phyloP scores from a whole-genome alignment of 2,329 filamentous ascomycete species.

The Graphiopsis chlorocephala region DNA sequence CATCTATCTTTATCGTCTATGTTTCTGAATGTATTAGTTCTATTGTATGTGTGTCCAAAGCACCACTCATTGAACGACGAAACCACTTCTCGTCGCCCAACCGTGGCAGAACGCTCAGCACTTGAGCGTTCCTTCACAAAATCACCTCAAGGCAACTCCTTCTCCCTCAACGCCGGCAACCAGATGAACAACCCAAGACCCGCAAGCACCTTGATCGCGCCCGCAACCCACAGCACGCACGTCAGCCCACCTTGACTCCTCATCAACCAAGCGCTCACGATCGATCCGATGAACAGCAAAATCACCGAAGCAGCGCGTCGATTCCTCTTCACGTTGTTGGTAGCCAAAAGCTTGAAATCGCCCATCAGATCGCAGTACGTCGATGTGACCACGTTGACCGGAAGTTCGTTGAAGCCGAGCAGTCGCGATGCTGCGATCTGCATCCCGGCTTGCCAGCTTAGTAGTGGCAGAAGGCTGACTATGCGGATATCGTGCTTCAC shows the following conservation, averaged over 20 bases:
- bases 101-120: neutral
- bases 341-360: slow-evolving; percentile 49
- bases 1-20: neutral
- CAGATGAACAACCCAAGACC: slow-evolving; percentile 31
- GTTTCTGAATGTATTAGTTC: neutral
- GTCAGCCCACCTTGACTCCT: slow-evolving; percentile 42
- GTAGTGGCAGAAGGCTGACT: slow-evolving; percentile 42
- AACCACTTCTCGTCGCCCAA: neutral
- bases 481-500: slow-evolving; percentile 42
- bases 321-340: slow-evolving; percentile 52
- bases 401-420: slow-evolving; percentile 54
- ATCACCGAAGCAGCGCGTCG: slow-evolving; percentile 47
- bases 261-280: slow-evolving; percentile 51
- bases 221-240: slow-evolving; percentile 47
- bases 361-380: slow-evolving; percentile 54
- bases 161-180: slow-evolving; percentile 30
- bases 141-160: slow-evolving; percentile 2
- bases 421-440: slow-evolving; percentile 52
- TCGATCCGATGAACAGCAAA: slow-evolving; percentile 47
- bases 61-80: neutral
- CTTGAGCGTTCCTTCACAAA: neutral
- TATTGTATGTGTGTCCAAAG: neutral
- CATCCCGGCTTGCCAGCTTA: slow-evolving; percentile 55
- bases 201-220: slow-evolving; percentile 45
- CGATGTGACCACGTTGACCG: slow-evolving; percentile 56